Base-by-base conservation (phyloP, 192 early-diverging fungal genomes). In the Funneliformis geosporum region DNA sequence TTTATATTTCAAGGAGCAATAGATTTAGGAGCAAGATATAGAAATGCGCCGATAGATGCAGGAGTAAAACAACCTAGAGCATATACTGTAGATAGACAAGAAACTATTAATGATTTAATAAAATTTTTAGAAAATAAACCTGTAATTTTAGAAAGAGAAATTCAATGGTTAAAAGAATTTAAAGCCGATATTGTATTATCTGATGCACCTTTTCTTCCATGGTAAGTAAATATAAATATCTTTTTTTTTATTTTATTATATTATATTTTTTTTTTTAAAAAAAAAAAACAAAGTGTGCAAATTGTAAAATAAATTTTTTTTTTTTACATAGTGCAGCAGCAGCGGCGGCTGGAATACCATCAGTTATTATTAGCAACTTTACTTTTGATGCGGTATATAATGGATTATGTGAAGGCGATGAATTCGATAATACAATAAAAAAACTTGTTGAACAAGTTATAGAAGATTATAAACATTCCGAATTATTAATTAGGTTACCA, bases 1-100 rank as follows among this genome's bases (percentile, higher is more conserved):
- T 90, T 90, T 69, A 90, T 89, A 73, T 90, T 89, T 76, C 86
- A 86, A 79, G 86, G 85, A 1, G 85, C 87, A 18, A 88, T 86
- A 55, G 69, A 77, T 27, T 10, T 86, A 9, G 89, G 89, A 1
- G 87, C 89, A 11, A 79, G 79, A 2, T 90, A 90, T 74, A 82
- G 90, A 5, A 83, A 89, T 70, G 87, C 88, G 6, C 84, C 86
- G 18, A 87, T 91, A 25, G 90, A 91, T 80, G 86, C 87, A 6
- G 88, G 90, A n/a, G 90, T 90, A 7, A 82, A 90, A 14, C 90
- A 91, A 72, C 87, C 89, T 27, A 67, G 89, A 40, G 88, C 90
- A 43, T 89, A 90, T 43, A 89, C 88, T 0, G 89, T 91, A 0
- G 87, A 91, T 79, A 77, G 87, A n/a, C 71, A 86, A 23, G 76